Evolutionary conservation across 257 asterid species (phyloP), one percentile per base, ranked within the genome.

Genomic region (Anisodus acutangulus): DNA sequence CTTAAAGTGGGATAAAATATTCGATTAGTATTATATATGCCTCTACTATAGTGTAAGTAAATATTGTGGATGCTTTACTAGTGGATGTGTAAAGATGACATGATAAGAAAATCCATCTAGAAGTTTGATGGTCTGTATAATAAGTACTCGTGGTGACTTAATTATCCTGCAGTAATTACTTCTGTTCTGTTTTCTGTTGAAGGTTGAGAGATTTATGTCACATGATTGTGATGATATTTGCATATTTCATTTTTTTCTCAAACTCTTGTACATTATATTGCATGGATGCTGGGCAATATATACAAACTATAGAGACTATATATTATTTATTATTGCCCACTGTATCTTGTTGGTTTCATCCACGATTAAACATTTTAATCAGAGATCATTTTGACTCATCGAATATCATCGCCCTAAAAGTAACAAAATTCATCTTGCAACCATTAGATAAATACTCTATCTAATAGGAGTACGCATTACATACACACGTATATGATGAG

Each of bases 51-150:
- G 62, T 53, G 0, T 53, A 76, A 78, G 64, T 78, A 12, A 78
- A 53, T 26, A 26, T 78, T 78, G 82, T 76, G 81, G 60, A 49
- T 76, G n/a, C 59, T 76, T 70, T 70, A 43, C 79, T 15, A 17
- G 3, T 39, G 55, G 79, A 70, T 70, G 79, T 8, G 55, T 0
- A 45, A 45, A n/a, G 16, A 26, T 53, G 82, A 51, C 41, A 6
- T 78, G 26, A 2, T 26, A 78, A 51, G 26, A 76, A 76, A 76
- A 22, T 76, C 81, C 45, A 26, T 45, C 8, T 12, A 51, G 47
- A 76, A 22, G 37, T 51, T 49, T 51, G 81, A 47, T 43, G 9
- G 7, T 74, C 26, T 51, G 81, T 59, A 6, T 59, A 59, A 17
- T n/a, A 58, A 58, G 26, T 74, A 47, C 10, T 22, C 1, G 45